Percentiles rank a stretch among this genome's conserved stretches.
These are phyloP conservation scores for Sedum album DNA, from an alignment of 164 flowering plant species.

Conservation along the genomic window DNA sequence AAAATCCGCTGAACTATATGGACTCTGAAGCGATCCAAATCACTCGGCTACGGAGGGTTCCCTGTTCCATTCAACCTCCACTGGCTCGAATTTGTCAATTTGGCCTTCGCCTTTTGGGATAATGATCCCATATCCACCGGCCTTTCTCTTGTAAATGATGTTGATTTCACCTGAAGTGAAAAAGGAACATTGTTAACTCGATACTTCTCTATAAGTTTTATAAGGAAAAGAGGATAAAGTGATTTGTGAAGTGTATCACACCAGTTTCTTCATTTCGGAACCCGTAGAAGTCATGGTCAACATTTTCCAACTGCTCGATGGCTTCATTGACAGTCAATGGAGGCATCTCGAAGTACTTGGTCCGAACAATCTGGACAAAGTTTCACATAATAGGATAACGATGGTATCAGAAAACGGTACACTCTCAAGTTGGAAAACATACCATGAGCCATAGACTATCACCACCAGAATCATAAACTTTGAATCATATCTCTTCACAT, in stretches of 20 bases:
- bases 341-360: slow-evolving; percentile 92
- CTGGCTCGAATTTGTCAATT: slow-evolving; percentile 40
- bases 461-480: too few species aligned
- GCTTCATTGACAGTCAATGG: slow-evolving; percentile 82
- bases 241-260: slow-evolving; percentile 12
- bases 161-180: slow-evolving; percentile 66
- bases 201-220: not conserved
- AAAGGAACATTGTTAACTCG: not conserved
- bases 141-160: slow-evolving; percentile 74
- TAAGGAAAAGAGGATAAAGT: not conserved
- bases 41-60: slow-evolving; percentile 37
- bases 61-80: slow-evolving; percentile 25
- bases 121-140: slow-evolving; percentile 88
- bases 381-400: not conserved
- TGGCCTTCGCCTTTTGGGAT: slow-evolving; percentile 68
- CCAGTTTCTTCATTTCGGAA: slow-evolving; percentile 92
- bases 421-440: not conserved
- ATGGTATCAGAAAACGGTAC: too few species aligned
- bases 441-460: too few species aligned
- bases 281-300: slow-evolving; percentile 86
- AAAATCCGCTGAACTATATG: not conserved
- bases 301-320: slow-evolving; percentile 72
- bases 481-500: not conserved
- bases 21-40: not conserved
- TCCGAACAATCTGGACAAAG: slow-evolving; percentile 67